phyloP scores from a whole-genome alignment of 176 grass and related monocot species.

The Avena insularis region DNA sequence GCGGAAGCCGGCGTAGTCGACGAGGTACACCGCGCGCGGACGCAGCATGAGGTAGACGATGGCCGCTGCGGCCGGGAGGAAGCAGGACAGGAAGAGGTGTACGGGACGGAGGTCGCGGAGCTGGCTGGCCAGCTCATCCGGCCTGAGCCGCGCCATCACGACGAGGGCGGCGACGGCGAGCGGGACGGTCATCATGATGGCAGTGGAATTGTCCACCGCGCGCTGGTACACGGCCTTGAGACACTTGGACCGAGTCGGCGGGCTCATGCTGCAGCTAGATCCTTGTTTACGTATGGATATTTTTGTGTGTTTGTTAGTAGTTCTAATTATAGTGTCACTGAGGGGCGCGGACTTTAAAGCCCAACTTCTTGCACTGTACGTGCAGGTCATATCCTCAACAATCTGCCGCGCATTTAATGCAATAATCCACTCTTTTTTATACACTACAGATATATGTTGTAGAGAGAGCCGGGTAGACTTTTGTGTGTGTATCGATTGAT shows the following conservation, averaged over 20 bases:
- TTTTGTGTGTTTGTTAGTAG: not conserved
- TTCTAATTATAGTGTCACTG: not conserved
- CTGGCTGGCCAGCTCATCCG: not conserved
- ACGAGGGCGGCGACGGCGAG: not conserved
- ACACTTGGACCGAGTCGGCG: not conserved
- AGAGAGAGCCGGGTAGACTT: too few relatives aligned
- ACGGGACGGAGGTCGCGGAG: not conserved
- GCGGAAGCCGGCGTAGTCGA: slow-evolving; percentile 67
- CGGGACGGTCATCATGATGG: not conserved
- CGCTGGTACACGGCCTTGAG: slow-evolving; percentile 19
- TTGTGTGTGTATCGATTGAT: too few relatives aligned
- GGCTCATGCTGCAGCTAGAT: slow-evolving; percentile 26
- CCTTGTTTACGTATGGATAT: not conserved
- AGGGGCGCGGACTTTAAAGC: not conserved
- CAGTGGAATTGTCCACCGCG: slow-evolving; percentile 26
- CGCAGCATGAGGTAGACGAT: slow-evolving; percentile 39
- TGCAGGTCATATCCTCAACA: slow-evolving; percentile 5
- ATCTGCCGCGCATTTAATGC: not conserved
- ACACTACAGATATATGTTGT: too few relatives aligned
- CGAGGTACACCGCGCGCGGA: slow-evolving; percentile 50
- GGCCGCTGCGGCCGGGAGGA: slow-evolving; percentile 32
- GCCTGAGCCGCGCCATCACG: not conserved
- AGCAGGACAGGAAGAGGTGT: slow-evolving; percentile 37
- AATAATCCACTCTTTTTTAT: not conserved
- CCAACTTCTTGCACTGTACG: not conserved